A percentile compares a stretch with the other conserved stretches of the same genome.
Evolutionary conservation across 2,329 filamentous ascomycete genomes (phyloP).

Genomic region (Pseudohalonectria lignicola): DNA sequence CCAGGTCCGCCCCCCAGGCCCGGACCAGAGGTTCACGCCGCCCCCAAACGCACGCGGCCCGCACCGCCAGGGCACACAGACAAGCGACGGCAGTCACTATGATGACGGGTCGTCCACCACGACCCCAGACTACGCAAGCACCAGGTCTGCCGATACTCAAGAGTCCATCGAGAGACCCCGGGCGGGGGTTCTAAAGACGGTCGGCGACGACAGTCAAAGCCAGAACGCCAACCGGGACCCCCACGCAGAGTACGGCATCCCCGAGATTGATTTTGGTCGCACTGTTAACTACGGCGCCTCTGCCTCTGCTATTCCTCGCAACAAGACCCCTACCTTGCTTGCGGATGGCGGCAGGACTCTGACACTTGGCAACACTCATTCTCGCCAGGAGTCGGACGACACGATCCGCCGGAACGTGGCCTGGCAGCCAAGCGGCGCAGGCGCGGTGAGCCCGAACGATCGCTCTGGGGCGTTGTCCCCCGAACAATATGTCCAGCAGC

Average conservation of each 20-base stretch:
- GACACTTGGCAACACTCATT: conserved; percentile 19
- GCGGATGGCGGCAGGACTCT: conserved; percentile 14
- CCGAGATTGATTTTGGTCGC: conserved; percentile 74
- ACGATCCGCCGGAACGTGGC: conserved; percentile 52
- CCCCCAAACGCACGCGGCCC: conserved; percentile 7
- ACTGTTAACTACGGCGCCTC: conserved; percentile 54
- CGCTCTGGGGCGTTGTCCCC: conserved; percentile 44
- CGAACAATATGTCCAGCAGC: conserved; percentile 76
- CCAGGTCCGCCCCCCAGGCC: conserved; percentile 5
- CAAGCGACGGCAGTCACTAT: conserved; percentile 32
- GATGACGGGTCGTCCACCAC: conserved; percentile 55
- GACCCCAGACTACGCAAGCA: conserved; percentile 72
- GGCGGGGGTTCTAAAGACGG: conserved; percentile 69
- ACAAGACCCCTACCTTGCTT: conserved; percentile 17
- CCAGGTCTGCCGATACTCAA: conserved; percentile 39
- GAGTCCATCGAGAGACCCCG: conserved; percentile 55
- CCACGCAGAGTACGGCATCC: conserved; percentile 43
- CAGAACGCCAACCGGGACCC: conserved; percentile 9
- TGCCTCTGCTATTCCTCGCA: conserved; percentile 18
- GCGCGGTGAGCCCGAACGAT: conserved; percentile 34
- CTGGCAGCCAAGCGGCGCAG: conserved; percentile 65
- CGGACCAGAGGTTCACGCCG: no score
- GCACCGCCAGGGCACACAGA: conserved; percentile 24
- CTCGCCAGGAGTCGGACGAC: conserved; percentile 37
- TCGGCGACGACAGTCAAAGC: conserved; percentile 41